Evolutionary conservation across 2,329 filamentous ascomycete genomes (phyloP), one percentile per base, ranked within the genome.

Genomic region (Xylaria sp.): DNA sequence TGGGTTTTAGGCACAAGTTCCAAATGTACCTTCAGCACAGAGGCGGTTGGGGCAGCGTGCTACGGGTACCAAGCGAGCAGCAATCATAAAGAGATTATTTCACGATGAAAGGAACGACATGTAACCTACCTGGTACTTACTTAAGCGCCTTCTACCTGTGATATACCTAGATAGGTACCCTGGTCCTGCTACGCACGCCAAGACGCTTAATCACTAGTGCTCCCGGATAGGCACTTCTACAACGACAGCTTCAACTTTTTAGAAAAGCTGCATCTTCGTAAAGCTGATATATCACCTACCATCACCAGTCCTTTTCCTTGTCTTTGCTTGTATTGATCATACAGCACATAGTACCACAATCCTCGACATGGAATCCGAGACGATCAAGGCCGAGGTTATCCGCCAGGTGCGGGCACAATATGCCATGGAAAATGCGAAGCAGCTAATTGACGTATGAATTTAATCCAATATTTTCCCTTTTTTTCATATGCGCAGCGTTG

Each of bases 341-440:
- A 57, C 36, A 48, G 68, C 41, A 63, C 67, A 60, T 72, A 74
- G 62, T 60, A 68, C 71, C 74, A 12, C n/a, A 41, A 1, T 39
- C 1, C 13, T 34, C 72, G 78, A 72, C 66, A 90, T 89, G 88
- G 85, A 89, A 70, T 89, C 87, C 78, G 84, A 82, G 72, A 77
- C 80, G 63, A 81, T 86, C 78, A 90, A 89, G 83, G 82, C 86
- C 80, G 85, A 83, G 78, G 86, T 93, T 66, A 87, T 91, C 77
- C 85, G 87, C 80, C 88, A 91, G 79, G 83, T 92, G 71, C 85
- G 87, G 77, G 79, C 85, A 71, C 88, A 92, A 80, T 83, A 87
- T 70, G 89, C 89, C 79, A 83, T 92, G 73, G 84, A 83, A 75
- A 94, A 94, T 75, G 91, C 90, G 53, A 86, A 88, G 71, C 83